Percentiles rank a stretch among this genome's conserved stretches.
phyloP scores from a whole-genome alignment of 345 rosid genomes.

The Heritiera littoralis region DNA sequence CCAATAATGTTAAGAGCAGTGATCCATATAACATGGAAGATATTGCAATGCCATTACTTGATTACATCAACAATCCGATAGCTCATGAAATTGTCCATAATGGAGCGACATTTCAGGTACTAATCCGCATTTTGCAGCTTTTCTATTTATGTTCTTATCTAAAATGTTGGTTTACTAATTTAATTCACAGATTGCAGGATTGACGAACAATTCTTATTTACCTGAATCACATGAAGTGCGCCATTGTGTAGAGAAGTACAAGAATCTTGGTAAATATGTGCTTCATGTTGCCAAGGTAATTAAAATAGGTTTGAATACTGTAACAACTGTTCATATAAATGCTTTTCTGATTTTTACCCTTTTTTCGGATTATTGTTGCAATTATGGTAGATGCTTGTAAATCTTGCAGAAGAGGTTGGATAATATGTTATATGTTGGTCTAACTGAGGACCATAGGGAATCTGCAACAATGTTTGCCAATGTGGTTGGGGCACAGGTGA shows the following conservation, averaged over 20 bases:
- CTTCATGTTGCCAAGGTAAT: conserved; percentile 91
- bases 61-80: conserved; percentile 66
- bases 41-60: conserved; percentile 74
- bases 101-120: conserved; percentile 95
- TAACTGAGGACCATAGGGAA: conserved; percentile 89
- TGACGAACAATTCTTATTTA: conserved; percentile 86
- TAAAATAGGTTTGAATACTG: conserved; percentile 21
- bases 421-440: conserved; percentile 89
- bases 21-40: conserved; percentile 81
- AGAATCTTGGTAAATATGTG: conserved; percentile 69
- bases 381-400: conserved; percentile 47
- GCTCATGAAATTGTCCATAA: conserved; percentile 88
- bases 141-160: neutral
- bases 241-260: conserved; percentile 73
- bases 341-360: conserved; percentile 27
- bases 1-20: conserved; percentile 38
- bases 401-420: conserved; percentile 94
- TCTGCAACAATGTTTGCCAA: conserved; percentile 93
- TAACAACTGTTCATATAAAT: neutral
- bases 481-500: conserved; percentile 91
- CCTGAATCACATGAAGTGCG: conserved; percentile 79
- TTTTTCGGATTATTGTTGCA: conserved; percentile 29
- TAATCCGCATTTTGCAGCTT: conserved; percentile 6
- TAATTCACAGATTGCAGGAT: conserved; percentile 77
- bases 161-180: conserved; percentile 17